Base-by-base conservation (phyloP, 176 grass and related monocot species). In the Phoenix dactylifera region DNA sequence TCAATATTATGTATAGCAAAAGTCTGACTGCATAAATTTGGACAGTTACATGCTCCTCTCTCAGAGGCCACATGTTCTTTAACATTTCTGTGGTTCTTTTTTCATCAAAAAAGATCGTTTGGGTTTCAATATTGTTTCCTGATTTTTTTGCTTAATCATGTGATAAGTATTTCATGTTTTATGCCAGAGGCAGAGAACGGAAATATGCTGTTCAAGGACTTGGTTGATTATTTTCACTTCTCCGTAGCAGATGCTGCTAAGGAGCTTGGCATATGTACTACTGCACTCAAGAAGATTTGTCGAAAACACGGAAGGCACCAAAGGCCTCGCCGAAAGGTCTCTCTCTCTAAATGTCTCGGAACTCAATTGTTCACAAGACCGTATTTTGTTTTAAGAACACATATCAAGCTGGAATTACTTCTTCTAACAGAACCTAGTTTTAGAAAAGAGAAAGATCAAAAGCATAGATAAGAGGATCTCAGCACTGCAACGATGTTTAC, bases 281-380 rank as follows among this genome's bases (percentile, higher is more conserved):
- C 86, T 5, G 77, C 44, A 7, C 74, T 89, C 18, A 89, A 84
- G 81, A 52, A 56, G 22, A 30, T 74, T 7, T 81, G 81, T 15
- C 73, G 86, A 2, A 80, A 58, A 18, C 52, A 62, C n/a, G 62
- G 71, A 1, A 20, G 81, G 19, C 0, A 3, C 24, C 66, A 74
- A 0, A 84, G 81, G 86, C 81, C 86, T 5, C 24, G 81, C 58
- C 74, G 80, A 15, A 75, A 77, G 70, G 79, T 87, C 25, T 20
- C 57, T 10, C 16, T 28, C 39, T 52, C 49, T 30, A 30, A 30
- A 44, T 44, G 35, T 44, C 35, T 44, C 7, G 12, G 10, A 44
- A 44, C 35, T 44, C 35, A 7, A 44, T 44, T 12, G 9, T 1
- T 44, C 35, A 10, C 2, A 12, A 12, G 35, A 14, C 10, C 35